phyloP scores from a whole-genome alignment of 805 yeast genomes.

The Citeromyces matritensis region DNA sequence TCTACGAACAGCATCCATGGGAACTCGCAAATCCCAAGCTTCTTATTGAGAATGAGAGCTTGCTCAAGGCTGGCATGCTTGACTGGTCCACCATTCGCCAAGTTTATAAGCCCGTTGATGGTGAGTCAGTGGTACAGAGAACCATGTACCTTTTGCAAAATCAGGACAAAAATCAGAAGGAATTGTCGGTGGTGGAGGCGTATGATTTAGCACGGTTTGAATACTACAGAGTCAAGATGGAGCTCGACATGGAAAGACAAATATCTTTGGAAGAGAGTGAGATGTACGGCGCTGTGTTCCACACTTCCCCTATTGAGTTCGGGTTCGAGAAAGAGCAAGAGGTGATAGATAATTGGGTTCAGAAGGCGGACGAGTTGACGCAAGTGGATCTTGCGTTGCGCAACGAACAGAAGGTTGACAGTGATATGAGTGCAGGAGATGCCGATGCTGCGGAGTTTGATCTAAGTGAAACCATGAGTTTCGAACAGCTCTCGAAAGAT shows the following conservation, averaged over 20 bases:
- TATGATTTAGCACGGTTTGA: constrained; percentile 82
- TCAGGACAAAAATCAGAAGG: constrained; percentile 13
- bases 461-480: constrained; percentile 1
- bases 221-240: constrained; percentile 75
- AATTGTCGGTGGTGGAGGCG: constrained; percentile 37
- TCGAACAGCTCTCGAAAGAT: too few relatives aligned
- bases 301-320: constrained; percentile 42
- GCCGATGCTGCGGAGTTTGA: constrained; percentile 9
- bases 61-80: constrained; percentile 24
- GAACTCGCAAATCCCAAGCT: constrained; percentile 84
- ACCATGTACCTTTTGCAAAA: constrained; percentile 37
- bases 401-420: too few relatives aligned
- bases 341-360: constrained; percentile 59
- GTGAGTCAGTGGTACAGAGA: constrained; percentile 78
- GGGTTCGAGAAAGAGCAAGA: constrained; percentile 63
- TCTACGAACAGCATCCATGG: constrained; percentile 96
- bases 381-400: constrained; percentile 13
- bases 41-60: constrained; percentile 61
- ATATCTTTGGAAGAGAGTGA: constrained; percentile 70
- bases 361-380: constrained; percentile 52
- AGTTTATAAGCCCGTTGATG: constrained; percentile 61
- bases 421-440: constrained; percentile 4
- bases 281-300: constrained; percentile 73
- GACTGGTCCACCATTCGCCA: constrained; percentile 81
- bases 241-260: constrained; percentile 60